A percentile compares a stretch with the other conserved stretches of the same genome.
Conservation (phyloP, 768 basidiomycete genomes). For the Lyophyllum decastes region DNA sequence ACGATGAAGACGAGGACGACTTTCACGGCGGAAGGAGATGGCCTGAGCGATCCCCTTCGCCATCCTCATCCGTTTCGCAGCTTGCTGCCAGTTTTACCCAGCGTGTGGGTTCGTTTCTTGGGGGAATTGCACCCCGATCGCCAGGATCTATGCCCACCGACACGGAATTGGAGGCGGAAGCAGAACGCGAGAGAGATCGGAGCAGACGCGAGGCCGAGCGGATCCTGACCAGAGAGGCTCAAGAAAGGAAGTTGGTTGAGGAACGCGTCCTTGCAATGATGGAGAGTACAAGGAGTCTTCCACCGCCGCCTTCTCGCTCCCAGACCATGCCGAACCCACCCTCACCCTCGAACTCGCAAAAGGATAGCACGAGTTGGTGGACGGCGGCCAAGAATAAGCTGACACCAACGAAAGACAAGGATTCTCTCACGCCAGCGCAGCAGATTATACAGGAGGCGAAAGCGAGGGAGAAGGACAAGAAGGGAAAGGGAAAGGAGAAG, state of each 20-base stretch:
- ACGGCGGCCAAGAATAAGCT: slow-evolving; percentile 70
- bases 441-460: slow-evolving; percentile 79
- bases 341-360: slow-evolving; percentile 64
- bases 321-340: slow-evolving; percentile 58
- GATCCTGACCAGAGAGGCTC: slow-evolving; percentile 71
- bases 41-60: slow-evolving; percentile 54
- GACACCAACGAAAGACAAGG: slow-evolving; percentile 76
- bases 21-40: slow-evolving; percentile 25
- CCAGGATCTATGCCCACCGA: slow-evolving; percentile 55
- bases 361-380: slow-evolving; percentile 74
- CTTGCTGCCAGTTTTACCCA: slow-evolving; percentile 77
- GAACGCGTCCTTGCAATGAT: slow-evolving; percentile 80
- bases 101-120: slow-evolving; percentile 69
- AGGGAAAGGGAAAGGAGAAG: slow-evolving; percentile 48
- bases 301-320: slow-evolving; percentile 63
- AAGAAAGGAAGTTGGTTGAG: slow-evolving; percentile 67
- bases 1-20: slow-evolving; percentile 44
- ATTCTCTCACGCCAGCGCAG: slow-evolving; percentile 80
- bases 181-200: slow-evolving; percentile 72
- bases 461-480: slow-evolving; percentile 58
- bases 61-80: slow-evolving; percentile 70
- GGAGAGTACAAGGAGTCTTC: slow-evolving; percentile 45
- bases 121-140: slow-evolving; percentile 46
- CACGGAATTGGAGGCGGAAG: slow-evolving; percentile 82
- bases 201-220: slow-evolving; percentile 78